phyloP scores from a whole-genome alignment of 768 basidiomycete species.

The Clathrus columnatus region DNA sequence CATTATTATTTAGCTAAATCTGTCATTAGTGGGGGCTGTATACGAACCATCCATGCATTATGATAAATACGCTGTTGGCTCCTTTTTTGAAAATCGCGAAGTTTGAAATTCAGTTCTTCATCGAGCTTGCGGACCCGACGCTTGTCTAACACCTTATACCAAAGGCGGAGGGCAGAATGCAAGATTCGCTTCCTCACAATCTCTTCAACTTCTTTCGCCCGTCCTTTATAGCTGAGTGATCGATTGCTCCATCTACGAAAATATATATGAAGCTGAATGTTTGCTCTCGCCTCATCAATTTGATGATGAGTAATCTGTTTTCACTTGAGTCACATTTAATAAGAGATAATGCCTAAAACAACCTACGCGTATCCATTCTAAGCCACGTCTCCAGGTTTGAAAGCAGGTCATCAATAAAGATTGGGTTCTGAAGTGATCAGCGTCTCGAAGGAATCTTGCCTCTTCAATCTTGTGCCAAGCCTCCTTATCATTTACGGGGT shows the following conservation, averaged over 20 bases:
- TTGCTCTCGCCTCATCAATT: conserved; percentile 59
- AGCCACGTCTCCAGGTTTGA: conserved; percentile 66
- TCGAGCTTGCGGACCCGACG: conserved; percentile 54
- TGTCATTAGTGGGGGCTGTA: conserved; percentile 3
- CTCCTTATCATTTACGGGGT: conserved; percentile 40
- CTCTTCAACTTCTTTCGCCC: conserved; percentile 33
- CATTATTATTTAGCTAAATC: background rate
- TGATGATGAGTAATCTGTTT: conserved; percentile 65
- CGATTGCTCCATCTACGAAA: conserved; percentile 55
- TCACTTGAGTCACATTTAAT: conserved; percentile 14
- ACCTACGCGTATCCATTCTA: conserved; percentile 67
- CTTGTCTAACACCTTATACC: conserved; percentile 48
- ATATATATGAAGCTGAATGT: conserved; percentile 47
- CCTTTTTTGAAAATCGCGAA: conserved; percentile 51
- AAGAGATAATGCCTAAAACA: conserved; percentile 3
- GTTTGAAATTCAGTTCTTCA: conserved; percentile 60
- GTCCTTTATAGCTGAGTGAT: conserved; percentile 28
- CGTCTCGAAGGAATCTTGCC: conserved; percentile 60
- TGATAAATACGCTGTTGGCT: conserved; percentile 44
- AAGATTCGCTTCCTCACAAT: conserved; percentile 39
- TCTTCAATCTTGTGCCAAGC: conserved; percentile 72
- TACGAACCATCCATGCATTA: conserved; percentile 41
- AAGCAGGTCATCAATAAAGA: conserved; percentile 61
- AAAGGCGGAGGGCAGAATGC: conserved; percentile 34
- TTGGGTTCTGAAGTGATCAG: conserved; percentile 58